Percentiles rank a stretch among this genome's conserved stretches.
Evolutionary conservation across 805 yeast species (phyloP).

Genomic region (Pichia nanzhaoensis): DNA sequence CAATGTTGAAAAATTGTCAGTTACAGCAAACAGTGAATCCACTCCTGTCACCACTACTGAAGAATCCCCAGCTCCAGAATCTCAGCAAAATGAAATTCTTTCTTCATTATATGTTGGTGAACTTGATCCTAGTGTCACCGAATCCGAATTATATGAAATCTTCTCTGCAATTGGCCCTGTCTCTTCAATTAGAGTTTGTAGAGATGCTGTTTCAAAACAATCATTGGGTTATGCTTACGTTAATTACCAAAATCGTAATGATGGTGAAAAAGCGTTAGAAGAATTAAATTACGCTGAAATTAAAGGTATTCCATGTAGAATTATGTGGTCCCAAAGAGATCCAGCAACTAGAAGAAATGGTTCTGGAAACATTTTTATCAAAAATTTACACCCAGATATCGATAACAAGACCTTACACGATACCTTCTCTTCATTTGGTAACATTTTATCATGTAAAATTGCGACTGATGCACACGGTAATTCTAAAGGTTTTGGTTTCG

Average conservation of each 20-base stretch:
- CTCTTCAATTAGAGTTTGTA: constrained; percentile 95
- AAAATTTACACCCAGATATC: constrained; percentile 96
- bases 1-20: constrained; percentile 31
- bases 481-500: constrained; percentile 96
- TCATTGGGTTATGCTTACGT: constrained; percentile 98
- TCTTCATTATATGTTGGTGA: constrained; percentile 97
- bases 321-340: constrained; percentile 99
- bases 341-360: constrained; percentile 93
- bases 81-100: constrained; percentile 47
- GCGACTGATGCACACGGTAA: constrained; percentile 89
- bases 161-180: constrained; percentile 95
- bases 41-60: constrained; percentile 30
- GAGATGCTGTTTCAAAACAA: constrained; percentile 95
- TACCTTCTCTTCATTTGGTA: constrained; percentile 95
- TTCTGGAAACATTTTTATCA: constrained; percentile 94
- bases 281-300: constrained; percentile 90
- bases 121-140: constrained; percentile 85
- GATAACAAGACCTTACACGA: constrained; percentile 99
- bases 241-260: constrained; percentile 82
- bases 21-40: constrained; percentile 26
- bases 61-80: constrained; percentile 29
- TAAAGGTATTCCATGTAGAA: constrained; percentile 96
- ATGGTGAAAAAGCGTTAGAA: constrained; percentile 91
- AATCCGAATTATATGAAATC: constrained; percentile 89
- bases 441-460: constrained; percentile 92